Percentiles rank a stretch among this genome's conserved stretches.
These are phyloP conservation scores for Fusarium sp. DNA, from an alignment of 2,329 filamentous ascomycete genomes.

Conservation along the genomic window DNA sequence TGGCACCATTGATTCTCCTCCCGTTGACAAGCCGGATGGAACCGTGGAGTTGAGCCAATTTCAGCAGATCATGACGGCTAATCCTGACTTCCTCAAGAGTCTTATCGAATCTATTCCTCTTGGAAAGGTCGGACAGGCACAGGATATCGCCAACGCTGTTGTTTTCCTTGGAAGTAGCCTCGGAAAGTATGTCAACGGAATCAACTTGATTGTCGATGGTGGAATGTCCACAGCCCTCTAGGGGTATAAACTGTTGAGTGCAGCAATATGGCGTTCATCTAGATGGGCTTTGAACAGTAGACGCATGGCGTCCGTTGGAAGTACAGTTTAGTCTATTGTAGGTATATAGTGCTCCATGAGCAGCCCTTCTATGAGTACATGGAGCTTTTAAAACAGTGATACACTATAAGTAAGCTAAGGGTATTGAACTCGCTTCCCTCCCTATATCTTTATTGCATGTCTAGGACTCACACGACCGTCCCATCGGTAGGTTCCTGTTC, in stretches of 20 bases:
- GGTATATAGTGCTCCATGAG: background rate
- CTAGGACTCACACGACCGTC: background rate
- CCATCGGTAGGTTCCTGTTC: rapidly evolving
- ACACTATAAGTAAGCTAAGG: background rate
- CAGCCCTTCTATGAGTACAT: background rate
- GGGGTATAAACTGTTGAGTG: too few relatives aligned
- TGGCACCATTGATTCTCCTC: slow-evolving; percentile 32
- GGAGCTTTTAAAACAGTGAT: background rate
- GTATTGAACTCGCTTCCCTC: background rate
- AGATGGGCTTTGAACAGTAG: background rate
- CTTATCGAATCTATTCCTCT: slow-evolving; percentile 24
- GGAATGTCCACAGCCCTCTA: slow-evolving; percentile 8
- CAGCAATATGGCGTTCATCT: too few relatives aligned
- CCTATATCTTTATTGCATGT: background rate
- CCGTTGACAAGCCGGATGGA: slow-evolving; percentile 25
- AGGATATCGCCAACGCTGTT: slow-evolving; percentile 39
- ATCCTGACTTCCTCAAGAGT: slow-evolving; percentile 5
- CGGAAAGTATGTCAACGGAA: slow-evolving; percentile 31
- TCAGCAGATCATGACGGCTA: background rate
- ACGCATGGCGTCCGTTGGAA: background rate
- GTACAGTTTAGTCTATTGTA: background rate
- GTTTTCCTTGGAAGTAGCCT: slow-evolving; percentile 38
- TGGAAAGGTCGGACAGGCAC: slow-evolving; percentile 11
- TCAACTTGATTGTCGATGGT: slow-evolving; percentile 38
- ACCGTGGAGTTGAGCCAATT: slow-evolving; percentile 35